These are phyloP conservation scores for Candida sanyaensis DNA, from an alignment of 1,139 yeast genomes.

Conservation along the genomic window DNA sequence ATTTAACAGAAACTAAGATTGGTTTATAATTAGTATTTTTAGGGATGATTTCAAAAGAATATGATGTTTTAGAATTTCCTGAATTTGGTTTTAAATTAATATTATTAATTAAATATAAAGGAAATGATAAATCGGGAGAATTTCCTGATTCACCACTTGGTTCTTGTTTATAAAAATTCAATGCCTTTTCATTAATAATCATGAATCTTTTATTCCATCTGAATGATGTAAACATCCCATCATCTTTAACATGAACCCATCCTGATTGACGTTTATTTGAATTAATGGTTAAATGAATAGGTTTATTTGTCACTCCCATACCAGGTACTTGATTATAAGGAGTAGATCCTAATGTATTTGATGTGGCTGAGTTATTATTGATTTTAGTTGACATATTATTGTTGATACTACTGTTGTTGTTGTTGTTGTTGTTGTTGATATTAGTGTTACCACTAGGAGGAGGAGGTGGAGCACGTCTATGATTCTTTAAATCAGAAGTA, in stretches of 20 bases:
- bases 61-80: constrained; percentile 65
- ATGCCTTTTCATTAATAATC: constrained; percentile 71
- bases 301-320: constrained; percentile 9
- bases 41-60: constrained; percentile 75
- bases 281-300: constrained; percentile 23
- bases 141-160: constrained; percentile 29
- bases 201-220: constrained; percentile 90
- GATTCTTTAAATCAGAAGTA: constrained; percentile 46
- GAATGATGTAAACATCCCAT: constrained; percentile 78
- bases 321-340: constrained; percentile 1
- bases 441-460: constrained; percentile 19
- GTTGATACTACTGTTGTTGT: no score
- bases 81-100: constrained; percentile 42
- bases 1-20: constrained; percentile 72
- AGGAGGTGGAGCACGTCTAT: constrained; percentile 52
- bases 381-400: no score
- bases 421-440: no score
- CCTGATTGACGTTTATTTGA: constrained; percentile 52
- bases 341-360: constrained; percentile 8
- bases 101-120: constrained; percentile 39
- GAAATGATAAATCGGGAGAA: constrained; percentile 43
- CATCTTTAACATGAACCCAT: constrained; percentile 92
- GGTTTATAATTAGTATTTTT: constrained; percentile 56
- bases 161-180: constrained; percentile 77
- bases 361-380: neutral